Base-by-base conservation (phyloP, 164 flowering plant species). In the Annona squamosa region DNA sequence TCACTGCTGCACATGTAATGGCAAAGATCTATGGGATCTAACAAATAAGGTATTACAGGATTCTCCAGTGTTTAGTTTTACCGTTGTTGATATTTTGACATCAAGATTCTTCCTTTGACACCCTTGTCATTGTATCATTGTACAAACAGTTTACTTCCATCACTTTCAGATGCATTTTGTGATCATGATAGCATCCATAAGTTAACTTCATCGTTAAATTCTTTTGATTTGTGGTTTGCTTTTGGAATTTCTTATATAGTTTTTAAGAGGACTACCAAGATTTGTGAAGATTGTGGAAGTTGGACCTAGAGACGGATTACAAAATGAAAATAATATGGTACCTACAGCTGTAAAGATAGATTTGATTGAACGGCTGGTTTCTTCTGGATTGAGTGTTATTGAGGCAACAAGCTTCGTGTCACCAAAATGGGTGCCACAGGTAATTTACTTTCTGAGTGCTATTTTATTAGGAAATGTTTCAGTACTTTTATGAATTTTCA, bases 351-450 rank as follows among this genome's bases (percentile, higher is more conserved):
- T 92, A 61, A 96, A 96, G 84, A 81, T 96, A 71, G 95, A 93
- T 74, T 71, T 96, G 78, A 96, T 96, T 71, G 83, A 74, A 37
- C 89, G 85, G 79, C 81, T 96, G 45, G 91, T 85, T 61, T 77
- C 92, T 79, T 84, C 89, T 70, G 99, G 99, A 43, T 83, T 96
- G 79, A 81, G 86, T 80, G 98, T 93, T 71, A 86, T 96, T 72
- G 99, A 96, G 81, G 96, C 97, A 17, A 93, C 99, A 65, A 96
- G 99, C 84, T 96, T 96, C 84, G 98, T 96, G 41, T 96, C 98
- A n/a, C 98, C 98, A 68, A 96, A 96, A 85, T 93, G 99, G 99
- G 97, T 96, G 71, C 99, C 99, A 69, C 99, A 96, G 97, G 99
- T 95, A 85, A 69, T n/a, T 2, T 12, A 3, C 5, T 10, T 62